phyloP scores from a whole-genome alignment of 1,284 basidiomycete genomes.

The Lentinula novae-zelandiae region DNA sequence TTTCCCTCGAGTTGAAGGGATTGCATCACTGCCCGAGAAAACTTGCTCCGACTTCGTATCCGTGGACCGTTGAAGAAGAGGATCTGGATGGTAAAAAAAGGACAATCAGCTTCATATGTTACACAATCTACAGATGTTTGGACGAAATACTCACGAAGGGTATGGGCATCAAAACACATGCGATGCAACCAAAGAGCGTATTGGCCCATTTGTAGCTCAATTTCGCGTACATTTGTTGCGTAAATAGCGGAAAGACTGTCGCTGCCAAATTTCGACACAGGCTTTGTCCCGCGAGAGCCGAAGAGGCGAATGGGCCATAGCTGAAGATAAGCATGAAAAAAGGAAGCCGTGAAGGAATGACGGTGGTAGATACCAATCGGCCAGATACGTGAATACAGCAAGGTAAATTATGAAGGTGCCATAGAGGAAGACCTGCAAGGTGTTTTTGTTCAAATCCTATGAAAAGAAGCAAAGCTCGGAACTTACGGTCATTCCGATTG shows the following conservation, averaged over 20 bases:
- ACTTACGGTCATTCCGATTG: conserved; percentile 48
- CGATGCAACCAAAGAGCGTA: conserved; percentile 63
- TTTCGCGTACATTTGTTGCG: conserved; percentile 53
- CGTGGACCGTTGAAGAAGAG: conserved; percentile 60
- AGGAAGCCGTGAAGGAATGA: neutral
- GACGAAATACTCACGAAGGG: conserved; percentile 41
- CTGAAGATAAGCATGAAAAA: conserved; percentile 25
- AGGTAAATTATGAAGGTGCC: conserved; percentile 61
- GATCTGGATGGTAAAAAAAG: conserved; percentile 30
- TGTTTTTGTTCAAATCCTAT: neutral
- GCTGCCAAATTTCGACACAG: conserved; percentile 61
- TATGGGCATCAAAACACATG: conserved; percentile 58
- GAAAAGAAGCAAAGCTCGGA: neutral
- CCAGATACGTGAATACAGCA: conserved; percentile 63
- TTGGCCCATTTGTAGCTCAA: conserved; percentile 71
- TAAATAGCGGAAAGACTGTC: conserved; percentile 63
- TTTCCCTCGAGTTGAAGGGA: neutral
- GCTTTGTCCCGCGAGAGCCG: conserved; percentile 75
- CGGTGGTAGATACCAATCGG: conserved; percentile 53
- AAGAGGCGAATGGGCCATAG: conserved; percentile 73
- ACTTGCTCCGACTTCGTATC: conserved; percentile 60
- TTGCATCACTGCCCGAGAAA: conserved; percentile 36
- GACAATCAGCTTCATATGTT: neutral
- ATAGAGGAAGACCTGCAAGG: conserved; percentile 46
- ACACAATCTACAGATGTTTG: too few relatives aligned